Evolutionary conservation across 148 eudicot genomes (phyloP).

Genomic region (Chenopodium formosanum): DNA sequence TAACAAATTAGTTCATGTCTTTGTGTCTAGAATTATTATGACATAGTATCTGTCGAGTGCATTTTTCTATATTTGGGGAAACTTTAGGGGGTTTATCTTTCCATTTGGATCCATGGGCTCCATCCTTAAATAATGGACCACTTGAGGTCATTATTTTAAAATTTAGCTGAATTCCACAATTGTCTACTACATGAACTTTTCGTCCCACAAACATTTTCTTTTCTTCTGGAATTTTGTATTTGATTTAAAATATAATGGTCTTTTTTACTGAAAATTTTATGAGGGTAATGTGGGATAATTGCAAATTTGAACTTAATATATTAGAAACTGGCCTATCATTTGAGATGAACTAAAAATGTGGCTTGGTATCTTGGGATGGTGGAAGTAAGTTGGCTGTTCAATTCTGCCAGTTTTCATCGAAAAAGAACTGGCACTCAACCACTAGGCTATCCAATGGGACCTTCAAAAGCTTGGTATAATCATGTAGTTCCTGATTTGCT

Average conservation of each 20-base stretch:
- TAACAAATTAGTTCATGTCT: not conserved
- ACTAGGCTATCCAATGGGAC: slow-evolving; percentile 3
- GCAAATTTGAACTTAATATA: not conserved
- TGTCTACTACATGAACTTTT: not conserved
- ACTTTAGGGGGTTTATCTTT: not conserved
- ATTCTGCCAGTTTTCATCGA: slow-evolving; percentile 1
- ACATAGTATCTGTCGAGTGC: not conserved
- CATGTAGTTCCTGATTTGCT: slow-evolving; percentile 7
- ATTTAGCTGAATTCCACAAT: no score
- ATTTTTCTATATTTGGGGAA: not conserved
- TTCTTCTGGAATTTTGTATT: not conserved
- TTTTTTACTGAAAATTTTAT: no score
- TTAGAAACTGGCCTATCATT: not conserved
- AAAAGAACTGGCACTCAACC: not conserved
- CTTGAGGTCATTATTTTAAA: not conserved
- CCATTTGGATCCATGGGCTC: not conserved
- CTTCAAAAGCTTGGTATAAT: slow-evolving; percentile 10
- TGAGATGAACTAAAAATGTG: not conserved
- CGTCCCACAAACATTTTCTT: not conserved
- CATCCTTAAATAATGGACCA: not conserved
- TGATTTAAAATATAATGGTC: not conserved
- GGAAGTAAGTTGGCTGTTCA: not conserved
- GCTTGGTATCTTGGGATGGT: not conserved
- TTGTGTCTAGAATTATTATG: not conserved
- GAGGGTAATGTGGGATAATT: not conserved